A percentile compares a stretch with the other conserved stretches of the same genome.
These are phyloP conservation scores for Prunus mongolica DNA, from an alignment of 306 rosid genomes.

Conservation along the genomic window DNA sequence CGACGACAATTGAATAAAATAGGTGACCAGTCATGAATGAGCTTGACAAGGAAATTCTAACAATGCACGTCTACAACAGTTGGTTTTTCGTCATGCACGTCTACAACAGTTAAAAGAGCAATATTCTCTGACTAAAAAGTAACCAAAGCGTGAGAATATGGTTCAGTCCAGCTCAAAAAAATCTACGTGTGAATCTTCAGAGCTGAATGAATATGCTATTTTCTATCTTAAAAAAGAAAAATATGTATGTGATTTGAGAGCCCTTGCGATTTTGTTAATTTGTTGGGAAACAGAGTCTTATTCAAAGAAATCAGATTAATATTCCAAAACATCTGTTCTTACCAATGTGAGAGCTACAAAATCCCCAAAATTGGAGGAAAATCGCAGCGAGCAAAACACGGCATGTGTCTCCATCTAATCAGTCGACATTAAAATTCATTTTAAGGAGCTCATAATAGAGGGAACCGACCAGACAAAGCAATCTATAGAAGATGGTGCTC, in stretches of 20 bases:
- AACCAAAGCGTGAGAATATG: not conserved
- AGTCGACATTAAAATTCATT: not conserved
- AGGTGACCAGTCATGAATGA: no score
- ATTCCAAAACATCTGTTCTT: not conserved
- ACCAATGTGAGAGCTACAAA: not conserved
- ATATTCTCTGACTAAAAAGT: not conserved
- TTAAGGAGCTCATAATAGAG: not conserved
- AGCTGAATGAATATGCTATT: constrained; percentile 1
- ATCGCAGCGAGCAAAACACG: not conserved
- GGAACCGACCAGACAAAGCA: not conserved
- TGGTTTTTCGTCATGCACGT: no score
- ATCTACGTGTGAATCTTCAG: not conserved
- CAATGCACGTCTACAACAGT: no score
- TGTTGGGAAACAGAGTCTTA: not conserved
- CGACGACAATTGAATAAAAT: no score
- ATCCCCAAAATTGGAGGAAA: not conserved
- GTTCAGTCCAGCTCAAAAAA: not conserved
- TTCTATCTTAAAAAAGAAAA: not conserved
- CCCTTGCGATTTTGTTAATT: not conserved
- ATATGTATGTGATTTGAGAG: not conserved
- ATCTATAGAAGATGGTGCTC: constrained; percentile 1
- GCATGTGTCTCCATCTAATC: not conserved
- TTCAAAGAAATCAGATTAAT: not conserved
- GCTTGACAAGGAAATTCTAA: no score
- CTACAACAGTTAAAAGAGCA: no score